phyloP scores from a whole-genome alignment of 192 early-diverging fungal genomes.

The Mortierella alpina region DNA sequence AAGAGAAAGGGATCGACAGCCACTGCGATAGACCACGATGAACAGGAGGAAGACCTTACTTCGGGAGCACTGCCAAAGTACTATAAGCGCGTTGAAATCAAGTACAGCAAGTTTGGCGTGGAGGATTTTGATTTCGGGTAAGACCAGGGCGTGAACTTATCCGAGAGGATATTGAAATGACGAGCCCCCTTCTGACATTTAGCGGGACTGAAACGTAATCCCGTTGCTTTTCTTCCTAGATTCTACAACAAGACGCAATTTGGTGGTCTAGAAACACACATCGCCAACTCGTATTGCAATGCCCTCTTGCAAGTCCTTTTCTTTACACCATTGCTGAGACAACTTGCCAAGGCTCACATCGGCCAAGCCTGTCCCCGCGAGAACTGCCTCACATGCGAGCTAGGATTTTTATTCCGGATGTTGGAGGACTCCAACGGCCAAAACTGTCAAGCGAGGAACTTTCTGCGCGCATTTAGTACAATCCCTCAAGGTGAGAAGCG shows the following conservation, averaged over 20 bases:
- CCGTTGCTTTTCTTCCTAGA: conserved; percentile 17
- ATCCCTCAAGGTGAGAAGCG: conserved; percentile 78
- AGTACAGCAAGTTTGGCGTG: conserved; percentile 93
- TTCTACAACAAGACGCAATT: conserved; percentile 91
- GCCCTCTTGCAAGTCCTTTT: conserved; percentile 88
- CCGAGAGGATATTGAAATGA: background rate
- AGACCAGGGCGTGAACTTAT: background rate
- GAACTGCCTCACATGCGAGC: conserved; percentile 89
- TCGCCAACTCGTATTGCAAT: conserved; percentile 92
- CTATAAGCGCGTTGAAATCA: conserved; percentile 85
- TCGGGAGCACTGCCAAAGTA: conserved; percentile 69
- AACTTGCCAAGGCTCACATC: conserved; percentile 81
- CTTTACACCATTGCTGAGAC: conserved; percentile 72
- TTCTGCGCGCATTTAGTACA: conserved; percentile 84
- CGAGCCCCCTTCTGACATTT: background rate
- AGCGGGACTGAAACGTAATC: background rate
- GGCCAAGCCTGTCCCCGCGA: conserved; percentile 73
- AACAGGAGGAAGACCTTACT: conserved; percentile 51
- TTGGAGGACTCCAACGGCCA: conserved; percentile 88
- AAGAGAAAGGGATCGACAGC: conserved; percentile 46
- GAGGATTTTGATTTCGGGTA: conserved; percentile 99
- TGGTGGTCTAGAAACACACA: conserved; percentile 93
- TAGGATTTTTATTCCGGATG: conserved; percentile 94
- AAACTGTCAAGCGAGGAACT: conserved; percentile 96
- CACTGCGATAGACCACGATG: conserved; percentile 47